Evolutionary conservation across 768 basidiomycete genomes (phyloP), one percentile per base, ranked within the genome.

Genomic region (Amanita inopinata): DNA sequence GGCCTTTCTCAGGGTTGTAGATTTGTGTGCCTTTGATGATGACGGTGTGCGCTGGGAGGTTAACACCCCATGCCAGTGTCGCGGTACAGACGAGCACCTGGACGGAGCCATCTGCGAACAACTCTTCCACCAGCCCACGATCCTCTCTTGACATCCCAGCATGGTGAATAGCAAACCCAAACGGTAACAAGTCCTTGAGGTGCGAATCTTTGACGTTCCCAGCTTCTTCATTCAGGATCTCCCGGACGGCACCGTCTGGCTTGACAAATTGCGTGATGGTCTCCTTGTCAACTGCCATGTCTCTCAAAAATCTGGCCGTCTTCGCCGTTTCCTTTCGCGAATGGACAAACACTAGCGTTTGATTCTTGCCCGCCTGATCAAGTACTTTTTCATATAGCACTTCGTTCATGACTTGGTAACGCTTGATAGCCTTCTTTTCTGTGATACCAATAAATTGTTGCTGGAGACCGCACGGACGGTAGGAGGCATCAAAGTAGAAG

Each of bases 21-120:
- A 98, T 93, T 64, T 98, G 93, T 0, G 96, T 98, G n/a, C 96
- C 96, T 60, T 98, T 99, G 71, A 99, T 97, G 66, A 98, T 91
- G 63, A 97, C 94, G 5, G 90, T 85, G 50, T 98, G 96, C 1
- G 93, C 94, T 2, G 96, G 96, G 0, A 98, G 67, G 57, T 99
- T 99, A 63, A 99, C 94, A 67, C 94, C 96, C 96, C 96, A 99
- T 0, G 96, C 96, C 27, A 99, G 80, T 2, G 94, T 98, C 3
- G 96, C 96, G 0, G 96, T 99, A 58, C 90, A 96, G 33, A 96
- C 90, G 18, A 99, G 70, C 0, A 98, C 93, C 57, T 94, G 92
- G 22, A 99, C 71, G 17, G 87, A 80, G 0, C 92, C 89, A 38
- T 94, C 89, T 7, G 79, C 79, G 58, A 99, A 99, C 7, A 98